Evolutionary conservation across 106 monocot species (phyloP), one percentile per base, ranked within the genome.

Genomic region (Apostasia shenzhenica): DNA sequence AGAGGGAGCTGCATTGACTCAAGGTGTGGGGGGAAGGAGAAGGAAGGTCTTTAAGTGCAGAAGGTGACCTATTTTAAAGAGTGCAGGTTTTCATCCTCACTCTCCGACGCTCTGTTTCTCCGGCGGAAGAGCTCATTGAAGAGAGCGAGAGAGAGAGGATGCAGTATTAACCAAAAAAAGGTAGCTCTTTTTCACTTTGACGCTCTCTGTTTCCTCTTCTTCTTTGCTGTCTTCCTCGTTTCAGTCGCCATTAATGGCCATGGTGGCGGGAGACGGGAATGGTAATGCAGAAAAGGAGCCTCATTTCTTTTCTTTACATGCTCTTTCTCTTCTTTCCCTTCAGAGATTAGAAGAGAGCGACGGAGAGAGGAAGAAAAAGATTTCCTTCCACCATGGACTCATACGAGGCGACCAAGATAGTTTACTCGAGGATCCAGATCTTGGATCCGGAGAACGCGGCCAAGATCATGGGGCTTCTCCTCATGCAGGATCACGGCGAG

Each of bases 381-480:
- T 39, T 3, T 14, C 40, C 58, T 39, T 59, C 26, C 26, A 45
- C 69, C 70, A 95, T 95, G 95, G 95, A 95, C 63, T 89, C 89
- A 42, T 89, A 97, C 72, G 97, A 97, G 69, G 92, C 97, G 52
- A 97, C 97, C 6, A 82, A 81, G 67, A 75, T 97, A n/a, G 92
- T 97, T 10, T 83, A 89, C 75, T 87, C 92, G 1, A 73, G 92
- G 73, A 97, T 97, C 82, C 97, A 97, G 70, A 49, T 62, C 41
- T 60, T 97, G 70, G 97, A 97, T 72, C 97, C 92, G 0, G 92
- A 92, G 5, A 84, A 97, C 81, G 97, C 92, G 12, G 67, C 92
- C 43, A 97, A 97, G 84, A 92, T 97, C 84, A 97, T 92, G 97
- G 92, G 97, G 9, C 79, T 97, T 5, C 81, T 92, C 1, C 81